Base-by-base conservation (phyloP, 2,329 filamentous ascomycete genomes). In the Alternaria dauci region DNA sequence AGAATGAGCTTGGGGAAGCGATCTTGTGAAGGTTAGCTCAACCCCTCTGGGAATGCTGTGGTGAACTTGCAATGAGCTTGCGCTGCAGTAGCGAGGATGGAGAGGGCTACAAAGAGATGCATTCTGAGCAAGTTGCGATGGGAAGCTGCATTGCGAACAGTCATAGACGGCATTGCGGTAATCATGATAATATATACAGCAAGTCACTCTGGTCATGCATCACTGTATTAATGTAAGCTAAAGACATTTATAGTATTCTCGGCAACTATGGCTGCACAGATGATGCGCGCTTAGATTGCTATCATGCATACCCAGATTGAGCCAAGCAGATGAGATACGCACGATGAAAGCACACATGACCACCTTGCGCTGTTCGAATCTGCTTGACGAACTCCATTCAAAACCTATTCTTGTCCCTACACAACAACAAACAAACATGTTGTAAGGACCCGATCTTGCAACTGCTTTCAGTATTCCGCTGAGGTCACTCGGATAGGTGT, bases 1-100 rank as follows among this genome's bases (percentile, higher is more conserved):
- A 72, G 51, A 52, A 73, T 60, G 51, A 74, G 58, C 42, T 69
- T 72, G 16, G 71, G 63, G 59, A 74, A 74, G 26, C 68, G 70
- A 52, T 73, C 70, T 73, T 34, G 5, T 4, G 9, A 23, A 8
- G 14, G 48, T 52, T 23, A 52, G 48, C 34, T 28, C 25, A 39
- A 18, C n/a, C 7, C n/a, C 36, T 52, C 23, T 5, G 11, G 4
- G 3, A 9, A 38, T n/a, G 26, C 32, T 52, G 14, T 38, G n/a
- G 8, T 41, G 25, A 50, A 23, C 50, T 20, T 52, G 20, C 34
- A 52, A 41, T 52, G 50, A 41, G 36, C 50, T 41, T 41, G 50
- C 16, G 50, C 48, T 38, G 34, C 25, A 1, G 23, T 38, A 38
- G 34, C 48, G 16, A 52, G 48, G 34, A 38, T n/a, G 9, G 25